phyloP scores from a whole-genome alignment of 352 stramenopile genomes.

The Globisporangium sylvaticum region DNA sequence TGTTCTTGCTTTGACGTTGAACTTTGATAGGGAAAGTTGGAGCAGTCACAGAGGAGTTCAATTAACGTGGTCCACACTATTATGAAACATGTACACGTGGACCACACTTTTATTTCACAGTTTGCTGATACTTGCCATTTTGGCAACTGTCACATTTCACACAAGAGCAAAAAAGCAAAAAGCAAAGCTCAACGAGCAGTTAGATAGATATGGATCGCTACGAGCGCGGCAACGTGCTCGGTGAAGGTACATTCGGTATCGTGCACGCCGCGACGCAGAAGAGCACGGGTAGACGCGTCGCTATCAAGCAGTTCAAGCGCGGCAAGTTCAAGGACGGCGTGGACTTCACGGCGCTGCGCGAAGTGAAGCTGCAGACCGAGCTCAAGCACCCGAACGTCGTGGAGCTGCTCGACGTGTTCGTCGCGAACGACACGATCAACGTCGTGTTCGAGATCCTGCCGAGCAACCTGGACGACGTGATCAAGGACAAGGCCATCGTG shows the following conservation, averaged over 20 bases:
- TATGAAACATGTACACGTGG: background rate
- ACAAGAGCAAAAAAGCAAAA: background rate
- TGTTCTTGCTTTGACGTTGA: background rate
- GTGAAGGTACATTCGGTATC: constrained; percentile 88
- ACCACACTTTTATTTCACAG: background rate
- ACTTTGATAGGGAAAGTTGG: no score
- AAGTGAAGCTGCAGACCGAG: constrained; percentile 87
- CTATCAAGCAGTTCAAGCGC: constrained; percentile 89
- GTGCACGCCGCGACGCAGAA: constrained; percentile 80
- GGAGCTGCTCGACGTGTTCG: constrained; percentile 86
- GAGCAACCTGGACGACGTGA: constrained; percentile 85
- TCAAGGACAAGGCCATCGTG: constrained; percentile 87
- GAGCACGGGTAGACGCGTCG: constrained; percentile 59
- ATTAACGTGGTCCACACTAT: background rate
- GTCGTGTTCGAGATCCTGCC: constrained; percentile 87
- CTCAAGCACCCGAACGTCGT: constrained; percentile 85
- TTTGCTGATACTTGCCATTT: background rate
- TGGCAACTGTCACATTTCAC: background rate
- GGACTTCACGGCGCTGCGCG: constrained; percentile 84
- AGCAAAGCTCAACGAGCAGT: background rate
- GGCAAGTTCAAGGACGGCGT: constrained; percentile 88
- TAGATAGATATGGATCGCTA: constrained; percentile 67
- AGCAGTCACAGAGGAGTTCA: no score
- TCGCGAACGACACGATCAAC: constrained; percentile 87
- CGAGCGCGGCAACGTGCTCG: constrained; percentile 64